A percentile compares a stretch with the other conserved stretches of the same genome.
phyloP scores from a whole-genome alignment of 2,329 filamentous ascomycete genomes.

The Diaporthe sp. region DNA sequence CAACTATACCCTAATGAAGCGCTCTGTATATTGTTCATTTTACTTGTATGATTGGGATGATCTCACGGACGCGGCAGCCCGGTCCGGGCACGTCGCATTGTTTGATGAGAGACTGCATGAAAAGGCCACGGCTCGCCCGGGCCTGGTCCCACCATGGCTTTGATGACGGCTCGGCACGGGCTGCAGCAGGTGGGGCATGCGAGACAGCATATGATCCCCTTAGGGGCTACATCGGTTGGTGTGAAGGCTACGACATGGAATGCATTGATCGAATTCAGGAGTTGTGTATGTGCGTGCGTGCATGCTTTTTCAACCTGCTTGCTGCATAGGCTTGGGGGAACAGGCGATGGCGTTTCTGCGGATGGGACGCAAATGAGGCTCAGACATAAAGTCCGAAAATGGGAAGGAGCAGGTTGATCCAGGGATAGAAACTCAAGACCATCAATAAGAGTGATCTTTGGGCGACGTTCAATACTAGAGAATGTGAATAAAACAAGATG shows the following conservation, averaged over 20 bases:
- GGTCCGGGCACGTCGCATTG: not conserved
- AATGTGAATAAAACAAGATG: not conserved
- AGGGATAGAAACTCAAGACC: conserved; percentile 14
- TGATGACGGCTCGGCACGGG: conserved; percentile 16
- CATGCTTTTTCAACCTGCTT: conserved; percentile 1
- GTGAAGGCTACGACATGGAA: conserved; percentile 20
- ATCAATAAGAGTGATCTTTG: conserved; percentile 12
- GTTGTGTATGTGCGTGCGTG: conserved; percentile 2
- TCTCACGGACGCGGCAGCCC: not conserved
- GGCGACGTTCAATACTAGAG: not conserved
- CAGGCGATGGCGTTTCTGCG: conserved; percentile 24
- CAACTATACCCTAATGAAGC: conserved; percentile 18
- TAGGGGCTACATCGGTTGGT: conserved; percentile 1
- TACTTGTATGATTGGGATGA: conserved; percentile 35
- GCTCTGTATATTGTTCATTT: conserved; percentile 34
- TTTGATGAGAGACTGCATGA: not conserved
- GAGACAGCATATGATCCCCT: conserved; percentile 1
- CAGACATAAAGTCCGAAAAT: conserved; percentile 28
- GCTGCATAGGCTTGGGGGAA: conserved; percentile 14
- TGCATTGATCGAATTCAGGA: conserved; percentile 18
- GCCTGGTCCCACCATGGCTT: conserved; percentile 10
- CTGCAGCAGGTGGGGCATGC: not conserved
- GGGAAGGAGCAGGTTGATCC: conserved; percentile 14
- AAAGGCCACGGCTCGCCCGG: not conserved
- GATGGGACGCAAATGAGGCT: conserved; percentile 14